Conservation (phyloP, 768 basidiomycete genomes). For the Boletus speciosus region DNA sequence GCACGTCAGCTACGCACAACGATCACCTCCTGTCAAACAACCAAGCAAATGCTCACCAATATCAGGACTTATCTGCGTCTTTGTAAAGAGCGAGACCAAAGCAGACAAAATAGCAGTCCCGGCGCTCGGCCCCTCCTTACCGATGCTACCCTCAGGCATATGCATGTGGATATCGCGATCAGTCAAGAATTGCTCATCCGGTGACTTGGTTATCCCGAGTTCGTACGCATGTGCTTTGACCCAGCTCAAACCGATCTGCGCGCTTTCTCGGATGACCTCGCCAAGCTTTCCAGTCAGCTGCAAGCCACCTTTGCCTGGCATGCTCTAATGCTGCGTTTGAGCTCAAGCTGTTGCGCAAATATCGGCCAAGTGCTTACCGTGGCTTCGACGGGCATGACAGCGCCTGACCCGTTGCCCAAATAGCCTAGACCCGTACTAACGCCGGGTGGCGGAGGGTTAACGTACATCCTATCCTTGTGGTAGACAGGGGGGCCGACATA, state of each 20-base stretch:
- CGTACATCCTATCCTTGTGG: conserved; percentile 92
- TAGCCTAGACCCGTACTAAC: conserved; percentile 96
- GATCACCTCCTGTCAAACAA: not conserved
- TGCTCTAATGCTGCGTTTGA: conserved; percentile 50
- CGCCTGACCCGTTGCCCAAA: conserved; percentile 92
- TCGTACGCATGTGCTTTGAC: conserved; percentile 87
- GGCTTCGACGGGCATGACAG: conserved; percentile 96
- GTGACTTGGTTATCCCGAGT: conserved; percentile 75
- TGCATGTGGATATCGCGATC: conserved; percentile 92
- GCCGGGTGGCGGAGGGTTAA: conserved; percentile 75
- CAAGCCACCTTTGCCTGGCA: conserved; percentile 93
- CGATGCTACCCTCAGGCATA: conserved; percentile 93
- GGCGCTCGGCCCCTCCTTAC: conserved; percentile 95
- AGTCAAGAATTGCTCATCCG: conserved; percentile 74
- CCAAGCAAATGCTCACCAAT: conserved; percentile 57
- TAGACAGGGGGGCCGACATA: conserved; percentile 96
- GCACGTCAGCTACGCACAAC: not conserved
- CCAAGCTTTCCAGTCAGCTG: conserved; percentile 97
- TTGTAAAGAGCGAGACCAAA: conserved; percentile 88
- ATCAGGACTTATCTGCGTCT: conserved; percentile 78
- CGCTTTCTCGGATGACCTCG: conserved; percentile 95
- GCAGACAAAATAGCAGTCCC: conserved; percentile 92
- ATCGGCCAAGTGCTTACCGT: conserved; percentile 51
- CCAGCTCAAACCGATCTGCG: conserved; percentile 92
- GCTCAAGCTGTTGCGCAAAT: not conserved